A percentile compares a stretch with the other conserved stretches of the same genome.
These are phyloP conservation scores for Coelastrella sp. DNA, from an alignment of 139 green algal species.

Conservation along the genomic window DNA sequence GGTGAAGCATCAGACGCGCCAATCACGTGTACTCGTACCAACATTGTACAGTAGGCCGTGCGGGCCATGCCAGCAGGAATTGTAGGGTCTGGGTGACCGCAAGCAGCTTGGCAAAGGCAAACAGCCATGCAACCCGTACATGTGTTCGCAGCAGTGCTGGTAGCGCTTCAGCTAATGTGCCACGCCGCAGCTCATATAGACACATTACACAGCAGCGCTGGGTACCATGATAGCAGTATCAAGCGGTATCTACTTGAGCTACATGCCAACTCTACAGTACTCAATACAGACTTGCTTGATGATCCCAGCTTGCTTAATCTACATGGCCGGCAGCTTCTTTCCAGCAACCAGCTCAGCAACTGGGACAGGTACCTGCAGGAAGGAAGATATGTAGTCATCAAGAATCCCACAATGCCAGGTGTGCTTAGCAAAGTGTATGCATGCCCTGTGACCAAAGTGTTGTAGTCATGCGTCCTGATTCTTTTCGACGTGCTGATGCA, in stretches of 20 bases:
- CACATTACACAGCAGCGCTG: neutral
- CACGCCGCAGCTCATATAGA: neutral
- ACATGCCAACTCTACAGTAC: constrained; percentile 34
- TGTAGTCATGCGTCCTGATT: no score
- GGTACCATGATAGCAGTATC: neutral
- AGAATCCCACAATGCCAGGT: constrained; percentile 42
- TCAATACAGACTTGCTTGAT: neutral
- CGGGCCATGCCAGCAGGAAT: neutral
- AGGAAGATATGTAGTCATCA: constrained; percentile 25
- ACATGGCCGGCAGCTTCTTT: neutral
- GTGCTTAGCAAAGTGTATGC: no score
- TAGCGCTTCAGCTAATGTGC: neutral
- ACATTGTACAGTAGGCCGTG: no score
- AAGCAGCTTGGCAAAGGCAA: no score
- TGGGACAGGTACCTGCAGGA: neutral
- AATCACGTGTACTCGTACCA: no score
- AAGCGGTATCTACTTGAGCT: constrained; percentile 2
- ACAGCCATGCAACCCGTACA: neutral
- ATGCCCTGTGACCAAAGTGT: no score
- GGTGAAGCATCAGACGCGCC: no score
- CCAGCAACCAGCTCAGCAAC: neutral
- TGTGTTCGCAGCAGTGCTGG: neutral
- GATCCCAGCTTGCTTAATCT: neutral
- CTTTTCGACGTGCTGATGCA: no score
- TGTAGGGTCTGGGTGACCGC: no score